Conservation (phyloP, 2,329 filamentous ascomycete genomes). For the Alternaria burnsii region DNA sequence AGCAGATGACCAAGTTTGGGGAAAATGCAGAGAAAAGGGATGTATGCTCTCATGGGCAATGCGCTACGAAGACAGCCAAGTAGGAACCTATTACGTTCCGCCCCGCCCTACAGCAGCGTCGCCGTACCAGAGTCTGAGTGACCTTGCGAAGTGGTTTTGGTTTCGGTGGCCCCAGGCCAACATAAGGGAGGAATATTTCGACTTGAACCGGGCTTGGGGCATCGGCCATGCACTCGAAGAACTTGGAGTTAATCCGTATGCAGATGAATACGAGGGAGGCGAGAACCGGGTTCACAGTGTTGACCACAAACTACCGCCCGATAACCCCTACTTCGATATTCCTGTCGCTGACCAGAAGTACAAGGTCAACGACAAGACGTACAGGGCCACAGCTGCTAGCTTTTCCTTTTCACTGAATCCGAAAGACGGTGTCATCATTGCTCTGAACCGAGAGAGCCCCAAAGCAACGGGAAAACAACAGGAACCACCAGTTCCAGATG, state of each 20-base stretch:
- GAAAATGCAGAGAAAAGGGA: constrained; percentile 19
- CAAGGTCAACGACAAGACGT: constrained; percentile 11
- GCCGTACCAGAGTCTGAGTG: constrained; percentile 8
- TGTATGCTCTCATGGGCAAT: constrained; percentile 24
- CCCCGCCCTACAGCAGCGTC: constrained; percentile 14
- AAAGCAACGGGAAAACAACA: constrained; percentile 20
- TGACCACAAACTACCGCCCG: constrained; percentile 11
- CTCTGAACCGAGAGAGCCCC: constrained; percentile 23
- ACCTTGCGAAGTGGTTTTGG: constrained; percentile 24
- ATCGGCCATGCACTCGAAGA: constrained; percentile 24
- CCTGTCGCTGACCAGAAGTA: constrained; percentile 23
- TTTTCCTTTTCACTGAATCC: constrained; percentile 26
- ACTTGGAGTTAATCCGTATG: constrained; percentile 21
- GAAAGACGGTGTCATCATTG: constrained; percentile 28
- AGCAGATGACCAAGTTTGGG: constrained; percentile 19
- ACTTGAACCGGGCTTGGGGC: constrained; percentile 24
- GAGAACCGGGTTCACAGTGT: constrained; percentile 20
- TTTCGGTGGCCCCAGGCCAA: constrained; percentile 4
- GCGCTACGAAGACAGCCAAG: constrained; percentile 17
- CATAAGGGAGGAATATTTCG: constrained; percentile 9
- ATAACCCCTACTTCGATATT: neutral
- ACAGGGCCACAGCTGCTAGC: constrained; percentile 23
- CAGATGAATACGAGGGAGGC: constrained; percentile 22
- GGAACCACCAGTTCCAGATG: constrained; percentile 14
- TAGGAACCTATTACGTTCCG: constrained; percentile 17